Evolutionary conservation across 257 asterid species (phyloP).

Genomic region (Avicennia marina): DNA sequence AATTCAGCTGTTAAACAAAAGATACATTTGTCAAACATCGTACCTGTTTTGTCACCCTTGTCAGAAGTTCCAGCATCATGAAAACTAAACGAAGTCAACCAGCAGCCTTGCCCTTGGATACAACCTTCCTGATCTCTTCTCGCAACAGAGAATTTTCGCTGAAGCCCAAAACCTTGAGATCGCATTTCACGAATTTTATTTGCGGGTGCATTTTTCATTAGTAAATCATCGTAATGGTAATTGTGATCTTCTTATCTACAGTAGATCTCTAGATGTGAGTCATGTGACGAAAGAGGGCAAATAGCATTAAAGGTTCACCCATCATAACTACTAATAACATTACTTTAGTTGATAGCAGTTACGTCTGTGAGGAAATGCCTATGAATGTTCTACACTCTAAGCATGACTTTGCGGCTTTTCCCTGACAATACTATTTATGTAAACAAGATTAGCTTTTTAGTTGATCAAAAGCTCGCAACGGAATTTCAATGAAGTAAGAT

Average conservation of each 20-base stretch:
- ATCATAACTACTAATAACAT: background rate
- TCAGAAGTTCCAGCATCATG: constrained; percentile 98
- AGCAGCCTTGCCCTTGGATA: constrained; percentile 77
- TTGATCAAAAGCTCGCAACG: too few species aligned
- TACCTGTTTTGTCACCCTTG: constrained; percentile 54
- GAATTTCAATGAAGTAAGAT: too few species aligned
- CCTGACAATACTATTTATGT: too few species aligned
- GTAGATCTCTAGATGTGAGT: too few species aligned
- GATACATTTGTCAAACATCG: background rate
- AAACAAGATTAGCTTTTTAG: too few species aligned
- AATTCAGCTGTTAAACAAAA: too few species aligned
- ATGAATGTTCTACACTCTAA: background rate
- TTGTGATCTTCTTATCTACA: background rate
- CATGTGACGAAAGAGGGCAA: too few species aligned
- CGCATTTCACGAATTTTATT: too few species aligned
- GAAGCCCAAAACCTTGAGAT: constrained; percentile 12
- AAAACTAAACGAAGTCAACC: constrained; percentile 85
- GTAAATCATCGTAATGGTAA: background rate
- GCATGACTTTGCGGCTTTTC: background rate
- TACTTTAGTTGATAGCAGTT: background rate
- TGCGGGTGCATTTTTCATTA: too few species aligned
- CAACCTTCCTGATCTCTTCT: constrained; percentile 64
- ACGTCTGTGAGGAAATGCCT: background rate
- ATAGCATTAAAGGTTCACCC: too few species aligned
- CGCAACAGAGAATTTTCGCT: constrained; percentile 41